Evolutionary conservation across 2,329 filamentous ascomycete genomes (phyloP).

Genomic region (Alternaria brassicicola): DNA sequence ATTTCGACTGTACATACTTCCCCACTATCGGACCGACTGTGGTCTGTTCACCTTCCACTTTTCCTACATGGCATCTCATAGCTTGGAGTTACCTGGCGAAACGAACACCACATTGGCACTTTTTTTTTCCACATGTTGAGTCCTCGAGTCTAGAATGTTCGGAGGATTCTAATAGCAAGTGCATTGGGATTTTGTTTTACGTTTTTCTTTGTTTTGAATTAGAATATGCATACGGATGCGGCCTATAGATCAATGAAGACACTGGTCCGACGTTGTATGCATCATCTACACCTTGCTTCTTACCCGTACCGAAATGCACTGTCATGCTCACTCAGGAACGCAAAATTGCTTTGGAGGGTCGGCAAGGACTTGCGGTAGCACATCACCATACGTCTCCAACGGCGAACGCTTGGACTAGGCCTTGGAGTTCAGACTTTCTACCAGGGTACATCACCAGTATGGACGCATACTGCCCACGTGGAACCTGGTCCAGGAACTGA

Average conservation of each 20-base stretch:
- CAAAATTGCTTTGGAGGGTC: background rate
- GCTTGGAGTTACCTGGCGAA: constrained; percentile 16
- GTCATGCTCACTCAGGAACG: background rate
- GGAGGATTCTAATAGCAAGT: constrained; percentile 2
- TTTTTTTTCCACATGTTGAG: constrained; percentile 4
- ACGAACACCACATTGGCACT: background rate
- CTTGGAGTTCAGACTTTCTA: background rate
- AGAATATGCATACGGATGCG: constrained; percentile 7
- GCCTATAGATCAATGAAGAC: constrained; percentile 16
- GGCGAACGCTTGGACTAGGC: background rate
- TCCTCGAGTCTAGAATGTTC: background rate
- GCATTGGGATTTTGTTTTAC: too few species aligned
- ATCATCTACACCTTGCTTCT: background rate
- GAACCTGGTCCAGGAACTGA: background rate
- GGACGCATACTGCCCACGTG: background rate
- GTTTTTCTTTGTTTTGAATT: background rate
- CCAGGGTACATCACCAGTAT: background rate
- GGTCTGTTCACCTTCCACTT: background rate
- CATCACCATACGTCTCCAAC: background rate
- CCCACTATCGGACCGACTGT: constrained; percentile 14
- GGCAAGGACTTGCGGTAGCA: background rate
- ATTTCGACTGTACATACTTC: constrained; percentile 17
- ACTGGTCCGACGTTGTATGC: constrained; percentile 1
- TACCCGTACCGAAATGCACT: background rate
- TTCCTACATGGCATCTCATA: constrained; percentile 8